Conservation (phyloP, 75 land plant genomes). For the Picea glauca region DNA sequence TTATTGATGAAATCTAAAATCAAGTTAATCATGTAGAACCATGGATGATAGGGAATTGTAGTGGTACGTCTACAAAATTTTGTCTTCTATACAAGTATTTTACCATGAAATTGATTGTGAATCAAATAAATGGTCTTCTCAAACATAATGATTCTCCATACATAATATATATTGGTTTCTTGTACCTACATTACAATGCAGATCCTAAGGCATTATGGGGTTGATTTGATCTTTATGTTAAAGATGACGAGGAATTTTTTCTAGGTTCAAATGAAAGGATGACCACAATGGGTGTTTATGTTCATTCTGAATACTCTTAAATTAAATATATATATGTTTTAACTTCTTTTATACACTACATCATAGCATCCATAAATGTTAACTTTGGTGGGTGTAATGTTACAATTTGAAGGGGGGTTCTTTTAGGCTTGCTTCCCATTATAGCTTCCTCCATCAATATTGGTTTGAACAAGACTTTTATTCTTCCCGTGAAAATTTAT, state of each 20-base stretch:
- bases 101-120: conserved; percentile 97
- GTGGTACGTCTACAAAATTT: conserved; percentile 92
- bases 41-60: conserved; percentile 92
- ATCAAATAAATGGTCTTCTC: conserved; percentile 93
- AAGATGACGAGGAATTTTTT: conserved; percentile 93
- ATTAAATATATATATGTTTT: too few species aligned
- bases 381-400: too few species aligned
- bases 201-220: conserved; percentile 95
- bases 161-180: conserved; percentile 89
- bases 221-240: conserved; percentile 87
- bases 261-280: conserved; percentile 71
- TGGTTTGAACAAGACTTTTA: too few species aligned
- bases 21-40: conserved; percentile 95
- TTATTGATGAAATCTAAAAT: conserved; percentile 89
- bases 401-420: too few species aligned
- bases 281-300: conserved; percentile 91
- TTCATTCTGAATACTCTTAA: conserved; percentile 11
- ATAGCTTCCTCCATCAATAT: too few species aligned
- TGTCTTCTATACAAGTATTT: conserved; percentile 96
- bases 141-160: conserved; percentile 94
- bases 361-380: too few species aligned
- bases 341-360: too few species aligned
- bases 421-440: too few species aligned
- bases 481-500: too few species aligned
- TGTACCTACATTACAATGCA: conserved; percentile 84